phyloP scores from a whole-genome alignment of 108 stramenopile genomes.

The Nannochloropsis gaditana region DNA sequence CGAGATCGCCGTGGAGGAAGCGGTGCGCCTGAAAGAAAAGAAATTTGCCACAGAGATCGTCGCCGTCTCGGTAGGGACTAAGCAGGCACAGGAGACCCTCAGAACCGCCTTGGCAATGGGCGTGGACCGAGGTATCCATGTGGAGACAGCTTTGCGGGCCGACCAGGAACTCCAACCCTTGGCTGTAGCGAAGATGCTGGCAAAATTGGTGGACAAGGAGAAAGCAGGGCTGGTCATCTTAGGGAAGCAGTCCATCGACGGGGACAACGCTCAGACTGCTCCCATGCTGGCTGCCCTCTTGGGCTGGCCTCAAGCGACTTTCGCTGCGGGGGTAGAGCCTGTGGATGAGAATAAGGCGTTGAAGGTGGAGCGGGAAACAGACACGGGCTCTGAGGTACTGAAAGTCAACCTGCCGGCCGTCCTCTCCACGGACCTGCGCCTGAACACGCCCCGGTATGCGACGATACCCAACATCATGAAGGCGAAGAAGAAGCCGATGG shows the following conservation, averaged over 20 bases:
- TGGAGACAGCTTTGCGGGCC: constrained; percentile 78
- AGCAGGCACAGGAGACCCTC: constrained; percentile 88
- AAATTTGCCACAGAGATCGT: constrained; percentile 68
- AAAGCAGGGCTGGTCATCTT: constrained; percentile 77
- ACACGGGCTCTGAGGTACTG: constrained; percentile 66
- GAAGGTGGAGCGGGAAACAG: constrained; percentile 92
- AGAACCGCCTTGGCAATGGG: constrained; percentile 74
- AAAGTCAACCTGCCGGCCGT: constrained; percentile 75
- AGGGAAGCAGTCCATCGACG: constrained; percentile 98
- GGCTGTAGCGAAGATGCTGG: constrained; percentile 71
- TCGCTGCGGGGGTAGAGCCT: constrained; percentile 74
- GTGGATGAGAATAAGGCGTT: constrained; percentile 43
- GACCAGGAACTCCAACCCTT: constrained; percentile 95
- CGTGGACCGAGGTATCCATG: constrained; percentile 73
- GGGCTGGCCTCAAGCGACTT: constrained; percentile 91
- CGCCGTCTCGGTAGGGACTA: constrained; percentile 93
- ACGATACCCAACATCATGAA: constrained; percentile 99
- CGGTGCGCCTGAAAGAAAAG: constrained; percentile 88
- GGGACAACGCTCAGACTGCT: constrained; percentile 58
- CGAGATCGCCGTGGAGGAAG: constrained; percentile 86
- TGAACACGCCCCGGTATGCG: constrained; percentile 98
- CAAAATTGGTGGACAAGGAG: constrained; percentile 41
- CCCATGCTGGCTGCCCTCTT: constrained; percentile 86
- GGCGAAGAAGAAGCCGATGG: constrained; percentile 98
- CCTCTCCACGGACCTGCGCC: constrained; percentile 91